Conservation (phyloP, 345 rosid species). For the Moricandia arvensis region DNA sequence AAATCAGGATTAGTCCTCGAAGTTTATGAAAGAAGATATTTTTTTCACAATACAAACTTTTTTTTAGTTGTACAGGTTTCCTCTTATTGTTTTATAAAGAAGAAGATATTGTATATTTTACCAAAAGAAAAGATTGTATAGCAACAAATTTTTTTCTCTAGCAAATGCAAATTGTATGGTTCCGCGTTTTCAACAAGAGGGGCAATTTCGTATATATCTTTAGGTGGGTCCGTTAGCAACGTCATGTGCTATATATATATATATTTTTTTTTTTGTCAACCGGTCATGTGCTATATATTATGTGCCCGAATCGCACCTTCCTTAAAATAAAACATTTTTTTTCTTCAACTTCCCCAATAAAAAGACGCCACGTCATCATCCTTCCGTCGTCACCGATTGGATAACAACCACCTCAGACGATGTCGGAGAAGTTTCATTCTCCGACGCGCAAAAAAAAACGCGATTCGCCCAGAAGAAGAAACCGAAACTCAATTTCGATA, state of each 20-base stretch:
- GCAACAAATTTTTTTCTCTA: too few relatives aligned
- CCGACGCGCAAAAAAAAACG: not conserved
- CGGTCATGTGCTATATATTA: too few relatives aligned
- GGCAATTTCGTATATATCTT: constrained; percentile 5
- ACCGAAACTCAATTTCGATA: constrained; percentile 34
- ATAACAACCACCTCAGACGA: constrained; percentile 12
- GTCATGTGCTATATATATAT: not conserved
- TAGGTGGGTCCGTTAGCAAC: constrained; percentile 12
- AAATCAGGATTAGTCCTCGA: not conserved
- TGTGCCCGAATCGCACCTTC: constrained; percentile 10
- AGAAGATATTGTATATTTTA: too few relatives aligned
- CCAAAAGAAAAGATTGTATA: too few relatives aligned
- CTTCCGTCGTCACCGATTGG: not conserved
- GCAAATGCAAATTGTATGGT: too few relatives aligned
- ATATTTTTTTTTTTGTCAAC: too few relatives aligned
- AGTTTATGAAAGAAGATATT: not conserved
- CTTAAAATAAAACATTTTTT: not conserved
- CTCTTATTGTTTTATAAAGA: not conserved
- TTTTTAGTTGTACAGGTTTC: not conserved
- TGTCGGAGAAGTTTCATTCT: constrained; percentile 20
- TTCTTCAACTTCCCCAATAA: not conserved
- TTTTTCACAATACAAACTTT: not conserved
- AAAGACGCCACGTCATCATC: constrained; percentile 20
- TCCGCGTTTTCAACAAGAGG: not conserved
- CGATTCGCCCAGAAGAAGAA: not conserved